Evolutionary conservation across 352 stramenopile species (phyloP), one percentile per base, ranked within the genome.

Genomic region (Phytophthora fragariaefolia): DNA sequence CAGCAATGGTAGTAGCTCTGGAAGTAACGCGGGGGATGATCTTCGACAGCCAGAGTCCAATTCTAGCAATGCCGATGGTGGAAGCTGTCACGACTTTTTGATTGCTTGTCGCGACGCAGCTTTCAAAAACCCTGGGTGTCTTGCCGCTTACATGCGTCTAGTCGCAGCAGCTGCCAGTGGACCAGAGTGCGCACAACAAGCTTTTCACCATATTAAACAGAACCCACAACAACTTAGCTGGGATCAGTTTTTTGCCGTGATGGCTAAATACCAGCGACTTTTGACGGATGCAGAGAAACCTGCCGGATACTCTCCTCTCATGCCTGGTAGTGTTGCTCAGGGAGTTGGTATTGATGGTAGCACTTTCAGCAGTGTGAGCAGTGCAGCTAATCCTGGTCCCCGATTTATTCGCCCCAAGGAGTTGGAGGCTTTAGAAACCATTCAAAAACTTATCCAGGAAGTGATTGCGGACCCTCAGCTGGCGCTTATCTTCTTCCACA

Each of bases 141-240:
- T 94, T 18, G 64, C 84, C n/a, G 69, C 84, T 3, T 96, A 96
- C 57, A 76, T 96, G 69, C 78, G 82, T 38, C 63, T 96, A 18
- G 79, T 96, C 17, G 84, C 84, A 20, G 82, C 85, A 10, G 80
- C 82, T 15, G 83, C 84, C 9, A 82, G 79, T 28, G 85, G 87
- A 43, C 77, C 79, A 15, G 84, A 90, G 22, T 92, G 86, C 57
- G 85, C 85, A 10, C 82, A 93, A 57, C 70, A 83, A 18, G 85
- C 87, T 56, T 96, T 94, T 71, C 85, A 92, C 53, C 87, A 96
- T 67, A 80, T 96, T 40, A 96, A 96, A 74, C 83, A 91, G 50
- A 96, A 93, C 68, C 87, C 87, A 7, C 60, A 77, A 23, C 76
- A 92, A 30, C 60, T 96, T 43, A 91, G 78, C 54, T 96, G 87